Evolutionary conservation across 2,329 filamentous ascomycete species (phyloP).

Genomic region (Cladosporium austrohemisphaericum): DNA sequence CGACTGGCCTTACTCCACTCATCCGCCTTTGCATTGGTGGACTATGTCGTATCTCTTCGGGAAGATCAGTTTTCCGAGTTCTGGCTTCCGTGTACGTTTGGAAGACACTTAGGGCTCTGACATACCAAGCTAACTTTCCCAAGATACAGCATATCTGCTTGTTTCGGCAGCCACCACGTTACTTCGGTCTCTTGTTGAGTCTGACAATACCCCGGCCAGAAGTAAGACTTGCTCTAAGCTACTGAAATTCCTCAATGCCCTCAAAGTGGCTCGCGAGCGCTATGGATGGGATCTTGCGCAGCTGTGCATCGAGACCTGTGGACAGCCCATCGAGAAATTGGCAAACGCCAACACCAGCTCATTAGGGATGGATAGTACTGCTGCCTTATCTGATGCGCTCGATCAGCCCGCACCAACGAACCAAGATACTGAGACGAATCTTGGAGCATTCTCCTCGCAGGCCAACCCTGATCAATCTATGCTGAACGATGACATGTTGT

Average conservation of each 20-base stretch:
- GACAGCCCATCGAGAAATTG: slow-evolving; percentile 36
- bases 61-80: slow-evolving; percentile 50
- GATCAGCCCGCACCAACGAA: not conserved
- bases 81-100: slow-evolving; percentile 39
- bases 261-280: not conserved
- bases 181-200: slow-evolving; percentile 51
- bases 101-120: not conserved
- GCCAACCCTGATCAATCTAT: no score
- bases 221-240: slow-evolving; percentile 42
- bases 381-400: no score
- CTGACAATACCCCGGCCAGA: slow-evolving; percentile 44
- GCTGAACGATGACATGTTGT: not conserved
- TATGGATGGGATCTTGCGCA: slow-evolving; percentile 51
- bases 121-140: not conserved
- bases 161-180: slow-evolving; percentile 53
- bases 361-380: no score
- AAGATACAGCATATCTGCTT: slow-evolving; percentile 50
- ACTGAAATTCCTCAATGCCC: not conserved
- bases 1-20: slow-evolving; percentile 45
- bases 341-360: slow-evolving; percentile 20
- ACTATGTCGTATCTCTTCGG: slow-evolving; percentile 47
- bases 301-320: slow-evolving; percentile 48
- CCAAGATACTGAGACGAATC: not conserved
- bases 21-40: slow-evolving; percentile 49
- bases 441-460: not conserved